Evolutionary conservation across 768 basidiomycete species (phyloP).

Genomic region (Trametes sanguinea): DNA sequence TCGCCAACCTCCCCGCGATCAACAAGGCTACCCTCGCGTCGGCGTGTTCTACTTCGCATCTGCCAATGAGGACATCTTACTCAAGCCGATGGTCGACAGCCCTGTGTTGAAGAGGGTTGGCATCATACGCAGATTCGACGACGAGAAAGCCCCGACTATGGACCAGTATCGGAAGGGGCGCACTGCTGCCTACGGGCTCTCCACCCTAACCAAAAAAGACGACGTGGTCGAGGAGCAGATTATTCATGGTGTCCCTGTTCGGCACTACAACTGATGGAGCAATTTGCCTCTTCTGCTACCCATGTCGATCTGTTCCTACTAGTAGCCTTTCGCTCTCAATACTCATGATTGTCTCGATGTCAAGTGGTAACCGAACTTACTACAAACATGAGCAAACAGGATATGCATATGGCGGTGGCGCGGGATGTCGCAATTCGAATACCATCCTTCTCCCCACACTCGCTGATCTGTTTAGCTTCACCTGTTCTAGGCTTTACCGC

Average conservation of each 20-base stretch:
- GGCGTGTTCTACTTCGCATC: slow-evolving; percentile 41
- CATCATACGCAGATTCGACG: slow-evolving; percentile 30
- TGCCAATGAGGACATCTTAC: slow-evolving; percentile 33
- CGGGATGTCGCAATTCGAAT: not conserved
- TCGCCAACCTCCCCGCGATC: slow-evolving; percentile 39
- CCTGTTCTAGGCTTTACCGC: too few species aligned
- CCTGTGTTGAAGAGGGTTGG: slow-evolving; percentile 37
- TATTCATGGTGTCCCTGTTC: slow-evolving; percentile 35
- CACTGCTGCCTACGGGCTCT: slow-evolving; percentile 34
- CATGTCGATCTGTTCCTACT: too few species aligned
- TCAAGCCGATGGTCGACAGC: slow-evolving; percentile 34
- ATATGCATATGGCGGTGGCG: not conserved
- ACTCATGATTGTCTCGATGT: not conserved
- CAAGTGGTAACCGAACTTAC: not conserved
- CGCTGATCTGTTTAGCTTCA: not conserved
- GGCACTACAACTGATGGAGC: slow-evolving; percentile 33
- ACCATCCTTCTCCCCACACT: not conserved
- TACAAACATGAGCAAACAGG: slow-evolving; percentile 10
- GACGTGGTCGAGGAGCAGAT: slow-evolving; percentile 36
- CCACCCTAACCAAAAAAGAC: slow-evolving; percentile 34
- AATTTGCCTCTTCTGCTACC: not conserved
- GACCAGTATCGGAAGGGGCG: slow-evolving; percentile 35
- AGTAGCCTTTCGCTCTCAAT: too few species aligned
- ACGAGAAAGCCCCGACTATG: slow-evolving; percentile 33
- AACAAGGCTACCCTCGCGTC: slow-evolving; percentile 37